Base-by-base conservation (phyloP, 2,329 filamentous ascomycete genomes). In the Ceratocystis huliohia region DNA sequence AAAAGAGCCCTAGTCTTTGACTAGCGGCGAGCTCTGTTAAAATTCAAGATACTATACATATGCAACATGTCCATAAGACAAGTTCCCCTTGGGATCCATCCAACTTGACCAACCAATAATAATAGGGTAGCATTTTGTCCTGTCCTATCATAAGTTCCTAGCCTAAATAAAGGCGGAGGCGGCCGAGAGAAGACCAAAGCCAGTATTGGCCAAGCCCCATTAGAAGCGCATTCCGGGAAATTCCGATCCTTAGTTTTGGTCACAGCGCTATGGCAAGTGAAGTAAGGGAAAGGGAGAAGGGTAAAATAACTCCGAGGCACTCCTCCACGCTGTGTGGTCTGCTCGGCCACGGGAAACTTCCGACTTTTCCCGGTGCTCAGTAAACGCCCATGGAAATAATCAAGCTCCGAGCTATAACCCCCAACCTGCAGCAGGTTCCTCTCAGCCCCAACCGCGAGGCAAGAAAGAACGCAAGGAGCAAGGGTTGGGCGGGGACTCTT, bases 381-480 rank as follows among this genome's bases (percentile, higher is more conserved):
- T 59, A 59, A 28, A 59, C 56, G n/a, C 33, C 15, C 3, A n/a
- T 33, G n/a, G 15, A 7, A 17, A n/a, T n/a, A 7, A 59, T 17
- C 7, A 59, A 37, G 15, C 30, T 25, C 25, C n/a, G 30, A 33
- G 30, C 25, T 30, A 59, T 59, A 30, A n/a, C 17, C 56, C 15
- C 25, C 8, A 10, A 28, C 48, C 5, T 7, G 17, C 48, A 10
- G n/a, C 22, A 20, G n/a, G 22, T 53, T 53, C 48, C 25, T 59
- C 56, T 59, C 56, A 59, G 56, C 56, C 56, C 56, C 56, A 59
- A 37, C 56, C 56, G 25, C 56, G 56, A 59, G 56, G 56, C 56
- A 28, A 59, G 56, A 13, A 22, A 53, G 48, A 25, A n/a, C 28
- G 30, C 30, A 59, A 30, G 30, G 25, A 20, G 56, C 56, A 59